Percentiles rank a stretch among this genome's conserved stretches.
Conservation (phyloP, 495 filamentous ascomycete genomes). For the Neurospora sp. region DNA sequence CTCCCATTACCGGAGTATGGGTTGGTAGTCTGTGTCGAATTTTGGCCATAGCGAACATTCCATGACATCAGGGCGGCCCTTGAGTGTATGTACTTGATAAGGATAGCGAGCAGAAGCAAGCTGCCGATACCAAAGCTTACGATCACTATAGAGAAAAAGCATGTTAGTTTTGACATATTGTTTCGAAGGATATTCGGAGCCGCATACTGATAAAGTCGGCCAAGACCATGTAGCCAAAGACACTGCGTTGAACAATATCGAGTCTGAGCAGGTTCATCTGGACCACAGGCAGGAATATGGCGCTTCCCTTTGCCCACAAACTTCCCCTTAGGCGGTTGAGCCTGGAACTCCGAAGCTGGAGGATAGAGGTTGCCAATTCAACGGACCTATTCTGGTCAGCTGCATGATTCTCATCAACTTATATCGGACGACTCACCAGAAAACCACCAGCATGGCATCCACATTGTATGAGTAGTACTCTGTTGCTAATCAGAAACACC, state of each 20-base stretch:
- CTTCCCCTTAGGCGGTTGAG: slow-evolving; percentile 16
- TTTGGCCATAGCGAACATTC: slow-evolving; percentile 25
- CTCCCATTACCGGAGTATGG: neutral
- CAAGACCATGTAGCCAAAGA: slow-evolving; percentile 25
- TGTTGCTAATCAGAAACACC: slow-evolving; percentile 6
- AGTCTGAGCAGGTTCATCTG: slow-evolving; percentile 28
- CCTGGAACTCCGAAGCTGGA: slow-evolving; percentile 15
- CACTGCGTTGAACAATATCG: slow-evolving; percentile 16
- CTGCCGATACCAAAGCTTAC: slow-evolving; percentile 28
- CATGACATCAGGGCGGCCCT: slow-evolving; percentile 26
- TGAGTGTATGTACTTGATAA: slow-evolving; percentile 37
- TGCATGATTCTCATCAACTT: neutral
- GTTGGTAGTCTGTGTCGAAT: slow-evolving; percentile 7
- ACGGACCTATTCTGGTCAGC: slow-evolving; percentile 22
- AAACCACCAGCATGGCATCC: slow-evolving; percentile 34
- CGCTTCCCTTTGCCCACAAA: slow-evolving; percentile 24
- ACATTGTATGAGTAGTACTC: slow-evolving; percentile 42
- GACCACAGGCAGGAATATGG: slow-evolving; percentile 25
- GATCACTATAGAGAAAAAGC: slow-evolving; percentile 22
- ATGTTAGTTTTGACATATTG: neutral
- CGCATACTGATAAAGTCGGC: slow-evolving; percentile 32
- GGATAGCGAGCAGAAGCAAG: slow-evolving; percentile 29
- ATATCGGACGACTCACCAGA: slow-evolving; percentile 23
- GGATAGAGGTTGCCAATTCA: slow-evolving; percentile 28
- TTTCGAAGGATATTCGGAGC: neutral